Base-by-base conservation (phyloP, 352 stramenopile genomes). In the Phytopythium litorale region DNA sequence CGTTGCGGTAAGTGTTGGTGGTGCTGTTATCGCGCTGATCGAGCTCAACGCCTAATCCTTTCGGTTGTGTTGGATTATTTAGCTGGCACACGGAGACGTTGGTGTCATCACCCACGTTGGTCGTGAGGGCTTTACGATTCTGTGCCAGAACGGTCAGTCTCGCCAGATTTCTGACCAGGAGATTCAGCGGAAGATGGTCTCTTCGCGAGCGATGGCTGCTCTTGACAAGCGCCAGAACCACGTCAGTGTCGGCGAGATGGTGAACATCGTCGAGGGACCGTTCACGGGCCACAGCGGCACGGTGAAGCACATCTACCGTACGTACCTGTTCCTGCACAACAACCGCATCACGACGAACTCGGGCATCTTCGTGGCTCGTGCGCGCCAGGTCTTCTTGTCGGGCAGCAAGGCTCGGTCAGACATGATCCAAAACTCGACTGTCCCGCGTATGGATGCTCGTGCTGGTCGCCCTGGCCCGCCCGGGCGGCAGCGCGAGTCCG, bases 51-150 rank as follows among this genome's bases (percentile, higher is more conserved):
- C 21, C 45, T 69, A n/a, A 21, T 7, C n/a, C 8, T 40, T 8
- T 18, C 60, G 30, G 50, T 54, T 38, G 57, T 50, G 46, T 23
- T 25, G 23, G 12, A 18, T 53, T 40, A 19, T 11, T 46, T 32
- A 88, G 79, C 71, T 96, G 48, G 83, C 84, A 11, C 88, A 96
- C 49, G 86, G 85, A 56, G 87, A 97, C 65, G 86, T 96, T 18
- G 89, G 89, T 60, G 83, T 96, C n/a, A 93, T 97, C 54, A 94
- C 89, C n/a, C 87, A 94, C 64, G 88, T 97, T 58, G 88, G 88
- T 2, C 83, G 88, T 38, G 89, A 96, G 51, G 82, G 83, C 7
- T 94, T 97, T 61, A 92, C 88, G 37, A 80, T 97, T 8, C 65
- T 96, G n/a, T 89, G 81, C 33, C 87, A 96, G 60, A 96, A 92